These are phyloP conservation scores for Rhododendron ferrugineum DNA, from an alignment of 148 eudicot genomes.

Conservation along the genomic window DNA sequence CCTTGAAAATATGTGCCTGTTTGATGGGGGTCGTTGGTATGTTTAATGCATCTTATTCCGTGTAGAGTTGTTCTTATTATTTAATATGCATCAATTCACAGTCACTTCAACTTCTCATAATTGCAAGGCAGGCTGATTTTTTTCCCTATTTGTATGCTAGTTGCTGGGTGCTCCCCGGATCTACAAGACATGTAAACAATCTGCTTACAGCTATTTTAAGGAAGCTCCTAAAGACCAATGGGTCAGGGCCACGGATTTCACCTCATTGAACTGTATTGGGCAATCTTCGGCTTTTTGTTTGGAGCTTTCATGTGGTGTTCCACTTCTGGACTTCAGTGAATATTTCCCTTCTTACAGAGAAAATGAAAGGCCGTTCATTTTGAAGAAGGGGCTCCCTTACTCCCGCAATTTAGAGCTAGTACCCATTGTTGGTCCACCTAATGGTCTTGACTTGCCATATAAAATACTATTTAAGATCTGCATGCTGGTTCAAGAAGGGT, in stretches of 20 bases:
- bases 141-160: slow-evolving; percentile 19
- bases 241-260: slow-evolving; percentile 25
- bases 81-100: not conserved
- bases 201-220: slow-evolving; percentile 27
- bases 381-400: slow-evolving; percentile 36
- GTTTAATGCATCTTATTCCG: not conserved
- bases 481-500: slow-evolving; percentile 70
- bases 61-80: not conserved
- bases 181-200: slow-evolving; percentile 31
- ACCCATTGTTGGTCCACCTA: slow-evolving; percentile 60
- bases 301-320: slow-evolving; percentile 42
- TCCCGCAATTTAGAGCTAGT: slow-evolving; percentile 46
- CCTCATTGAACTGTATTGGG: slow-evolving; percentile 47
- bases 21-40: not conserved
- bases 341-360: slow-evolving; percentile 49
- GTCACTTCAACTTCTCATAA: not conserved
- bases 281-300: slow-evolving; percentile 73
- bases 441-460: slow-evolving; percentile 46
- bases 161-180: slow-evolving; percentile 68
- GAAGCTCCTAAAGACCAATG: slow-evolving; percentile 66
- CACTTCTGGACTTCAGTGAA: slow-evolving; percentile 39
- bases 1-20: not conserved
- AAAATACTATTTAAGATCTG: slow-evolving; percentile 57
- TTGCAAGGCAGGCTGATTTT: not conserved
- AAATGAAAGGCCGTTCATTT: slow-evolving; percentile 27